Conservation (phyloP, 768 basidiomycete species). For the Xerocomus spinulosus region DNA sequence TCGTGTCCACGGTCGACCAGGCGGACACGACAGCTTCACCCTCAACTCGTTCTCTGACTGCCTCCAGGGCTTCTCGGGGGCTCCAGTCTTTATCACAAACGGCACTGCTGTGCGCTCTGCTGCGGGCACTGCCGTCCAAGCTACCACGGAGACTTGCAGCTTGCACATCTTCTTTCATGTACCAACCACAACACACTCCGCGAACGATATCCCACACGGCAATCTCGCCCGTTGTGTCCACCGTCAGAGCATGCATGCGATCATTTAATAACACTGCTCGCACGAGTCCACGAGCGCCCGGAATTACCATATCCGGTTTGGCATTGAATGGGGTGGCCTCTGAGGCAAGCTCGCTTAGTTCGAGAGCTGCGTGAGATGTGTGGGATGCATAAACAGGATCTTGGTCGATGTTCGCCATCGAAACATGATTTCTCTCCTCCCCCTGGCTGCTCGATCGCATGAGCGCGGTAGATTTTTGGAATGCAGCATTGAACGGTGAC, state of each 20-base stretch:
- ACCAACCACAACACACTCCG: conserved; percentile 70
- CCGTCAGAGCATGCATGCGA: conserved; percentile 82
- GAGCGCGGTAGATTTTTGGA: conserved; percentile 27
- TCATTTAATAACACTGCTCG: conserved; percentile 82
- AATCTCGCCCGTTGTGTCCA: conserved; percentile 84
- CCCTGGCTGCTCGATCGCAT: conserved; percentile 25
- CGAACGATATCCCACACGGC: conserved; percentile 91
- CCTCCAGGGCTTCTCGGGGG: conserved; percentile 80
- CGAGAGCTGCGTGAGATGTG: conserved; percentile 52
- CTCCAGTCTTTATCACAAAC: conserved; percentile 49
- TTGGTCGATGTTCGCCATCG: conserved; percentile 23
- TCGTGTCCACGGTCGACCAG: conserved; percentile 90
- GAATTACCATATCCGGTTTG: conserved; percentile 65
- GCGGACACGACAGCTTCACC: conserved; percentile 82
- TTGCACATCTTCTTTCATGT: conserved; percentile 59
- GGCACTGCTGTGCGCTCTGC: conserved; percentile 31
- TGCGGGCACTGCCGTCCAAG: conserved; percentile 32
- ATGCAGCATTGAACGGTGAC: conserved; percentile 34
- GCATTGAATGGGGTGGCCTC: conserved; percentile 60
- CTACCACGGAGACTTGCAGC: conserved; percentile 50
- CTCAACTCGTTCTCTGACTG: conserved; percentile 87
- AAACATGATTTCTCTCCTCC: conserved; percentile 16
- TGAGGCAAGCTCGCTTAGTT: conserved; percentile 73
- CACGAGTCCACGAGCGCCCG: conserved; percentile 78
- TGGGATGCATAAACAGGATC: conserved; percentile 37